Evolutionary conservation across 441 rosid genomes (phyloP), one percentile per base, ranked within the genome.

Genomic region (Brassica balearica): DNA sequence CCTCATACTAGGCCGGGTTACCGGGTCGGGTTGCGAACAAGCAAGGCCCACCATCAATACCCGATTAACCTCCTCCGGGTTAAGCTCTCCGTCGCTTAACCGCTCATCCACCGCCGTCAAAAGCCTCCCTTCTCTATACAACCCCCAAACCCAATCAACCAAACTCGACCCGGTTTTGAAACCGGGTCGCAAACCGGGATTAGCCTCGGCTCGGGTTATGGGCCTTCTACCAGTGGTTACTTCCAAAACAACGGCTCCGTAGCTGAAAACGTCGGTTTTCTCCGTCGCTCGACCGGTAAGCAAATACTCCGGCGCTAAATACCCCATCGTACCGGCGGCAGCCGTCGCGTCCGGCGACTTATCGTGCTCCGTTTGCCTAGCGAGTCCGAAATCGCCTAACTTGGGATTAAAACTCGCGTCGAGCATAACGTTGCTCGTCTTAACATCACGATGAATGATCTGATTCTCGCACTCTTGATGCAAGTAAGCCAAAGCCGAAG

Each of bases 291-390:
- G 85, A 32, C 99, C 98, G 0, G 99, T 96, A 4, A 87, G 69
- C 4, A 96, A 81, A 77, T 96, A 93, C 76, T 95, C 99, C 1
- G 99, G 99, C n/a, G 99, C 99, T 51, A 95, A 82, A 65, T 95
- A 95, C 22, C 99, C 99, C 99, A 96, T 96, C 17, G 99, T 96
- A 9, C 99, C 99, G 0, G 99, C 99, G 1, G 98, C 99, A 10
- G 88, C 93, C 2, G 98, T 93, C 12, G 98, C 98, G 25, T 93
- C 93, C 0, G 99, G 97, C 0, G 99, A 93, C 62, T 90, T 93
- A 63, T 91, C 94, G 36, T 96, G 98, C 81, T 93, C 97, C 0
- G 92, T 77, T 79, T 94, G 89, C 69, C 97, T 89, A 0, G 98
- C 99, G 19, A 96, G 78, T 4, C 99, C 99, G 19, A 96, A 96